Evolutionary conservation across 345 rosid species (phyloP).

Genomic region (Brassica rapa): DNA sequence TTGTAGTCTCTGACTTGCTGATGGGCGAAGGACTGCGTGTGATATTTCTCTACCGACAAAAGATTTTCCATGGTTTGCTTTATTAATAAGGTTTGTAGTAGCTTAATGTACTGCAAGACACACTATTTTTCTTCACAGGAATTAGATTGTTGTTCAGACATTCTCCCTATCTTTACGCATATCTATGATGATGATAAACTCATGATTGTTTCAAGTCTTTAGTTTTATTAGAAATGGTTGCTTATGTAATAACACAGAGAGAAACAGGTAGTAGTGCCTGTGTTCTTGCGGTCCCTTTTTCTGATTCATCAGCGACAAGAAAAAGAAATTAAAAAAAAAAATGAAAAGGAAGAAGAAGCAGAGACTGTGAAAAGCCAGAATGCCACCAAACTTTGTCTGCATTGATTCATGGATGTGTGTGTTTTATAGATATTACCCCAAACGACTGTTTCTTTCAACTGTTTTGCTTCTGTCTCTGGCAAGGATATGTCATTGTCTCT

Average conservation of each 20-base stretch:
- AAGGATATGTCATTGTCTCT: constrained; percentile 29
- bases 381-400: constrained; percentile 26
- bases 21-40: constrained; percentile 3
- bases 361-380: constrained; percentile 13
- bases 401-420: background rate
- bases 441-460: constrained; percentile 16
- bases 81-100: constrained; percentile 30
- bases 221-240: constrained; percentile 5
- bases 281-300: constrained; percentile 22
- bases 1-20: background rate
- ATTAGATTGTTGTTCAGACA: constrained; percentile 16
- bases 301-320: background rate
- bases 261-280: constrained; percentile 11
- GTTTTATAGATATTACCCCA: constrained; percentile 5
- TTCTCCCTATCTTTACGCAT: background rate
- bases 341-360: background rate
- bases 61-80: background rate
- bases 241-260: constrained; percentile 13
- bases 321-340: background rate
- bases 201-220: constrained; percentile 7
- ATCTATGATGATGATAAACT: constrained; percentile 10
- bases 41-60: background rate
- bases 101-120: constrained; percentile 27
- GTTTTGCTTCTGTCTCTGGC: constrained; percentile 13
- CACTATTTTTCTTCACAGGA: constrained; percentile 19